Conservation (phyloP, 768 basidiomycete genomes). For the Amanita inopinata region DNA sequence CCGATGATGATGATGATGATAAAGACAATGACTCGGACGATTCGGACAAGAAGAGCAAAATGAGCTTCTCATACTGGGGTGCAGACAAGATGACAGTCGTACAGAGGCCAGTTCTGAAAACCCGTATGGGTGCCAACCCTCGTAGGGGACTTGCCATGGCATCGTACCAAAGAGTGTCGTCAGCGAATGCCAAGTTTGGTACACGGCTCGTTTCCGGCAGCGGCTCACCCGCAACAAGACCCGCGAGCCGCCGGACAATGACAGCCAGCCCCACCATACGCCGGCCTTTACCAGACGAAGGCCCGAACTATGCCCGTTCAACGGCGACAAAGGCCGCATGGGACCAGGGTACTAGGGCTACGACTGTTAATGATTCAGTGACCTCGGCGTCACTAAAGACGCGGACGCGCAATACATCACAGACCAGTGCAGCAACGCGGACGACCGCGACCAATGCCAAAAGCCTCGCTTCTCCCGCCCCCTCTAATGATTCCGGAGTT, state of each 20-base stretch:
- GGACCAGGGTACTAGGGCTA: conserved; percentile 28
- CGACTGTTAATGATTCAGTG: conserved; percentile 39
- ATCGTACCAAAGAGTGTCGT: conserved; percentile 70
- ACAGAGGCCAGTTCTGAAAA: conserved; percentile 64
- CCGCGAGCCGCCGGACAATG: conserved; percentile 54
- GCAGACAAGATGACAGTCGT: conserved; percentile 79
- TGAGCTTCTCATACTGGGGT: conserved; percentile 93
- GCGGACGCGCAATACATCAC: conserved; percentile 63
- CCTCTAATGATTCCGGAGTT: conserved; percentile 75
- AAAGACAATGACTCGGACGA: conserved; percentile 63
- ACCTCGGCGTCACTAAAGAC: conserved; percentile 32
- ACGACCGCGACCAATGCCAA: conserved; percentile 24
- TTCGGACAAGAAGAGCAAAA: conserved; percentile 84
- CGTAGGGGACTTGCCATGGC: conserved; percentile 35
- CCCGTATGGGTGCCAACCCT: conserved; percentile 27
- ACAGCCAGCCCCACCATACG: conserved; percentile 33
- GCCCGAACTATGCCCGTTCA: conserved; percentile 52
- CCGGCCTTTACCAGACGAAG: conserved; percentile 51
- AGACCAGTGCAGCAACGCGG: conserved; percentile 53
- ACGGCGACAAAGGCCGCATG: conserved; percentile 71
- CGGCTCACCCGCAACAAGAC: conserved; percentile 34
- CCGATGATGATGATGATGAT: conserved; percentile 53
- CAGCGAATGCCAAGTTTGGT: conserved; percentile 91
- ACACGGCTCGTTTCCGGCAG: conserved; percentile 68
- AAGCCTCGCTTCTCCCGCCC: conserved; percentile 57